These are phyloP conservation scores for Rehmannia glutinosa DNA, from an alignment of 257 asterid genomes.

Conservation along the genomic window DNA sequence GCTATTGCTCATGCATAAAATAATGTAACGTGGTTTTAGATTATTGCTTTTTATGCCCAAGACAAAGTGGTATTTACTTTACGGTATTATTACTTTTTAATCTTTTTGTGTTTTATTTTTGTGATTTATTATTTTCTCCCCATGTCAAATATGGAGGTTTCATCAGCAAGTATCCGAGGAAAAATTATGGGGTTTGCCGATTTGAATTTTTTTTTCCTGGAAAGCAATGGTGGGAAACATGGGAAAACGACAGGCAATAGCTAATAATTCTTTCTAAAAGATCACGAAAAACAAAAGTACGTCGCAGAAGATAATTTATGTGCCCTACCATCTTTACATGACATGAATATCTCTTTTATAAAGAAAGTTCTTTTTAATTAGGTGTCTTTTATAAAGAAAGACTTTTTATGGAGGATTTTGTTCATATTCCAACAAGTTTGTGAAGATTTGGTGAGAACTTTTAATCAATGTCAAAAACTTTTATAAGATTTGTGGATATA, in stretches of 20 bases:
- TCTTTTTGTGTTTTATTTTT: not conserved
- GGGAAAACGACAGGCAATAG: conserved; percentile 50
- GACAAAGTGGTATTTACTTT: no score
- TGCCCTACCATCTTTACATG: conserved; percentile 53
- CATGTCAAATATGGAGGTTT: not conserved
- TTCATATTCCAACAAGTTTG: no score
- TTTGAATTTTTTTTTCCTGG: not conserved
- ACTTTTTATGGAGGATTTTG: not conserved
- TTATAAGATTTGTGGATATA: no score
- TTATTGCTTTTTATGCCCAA: no score
- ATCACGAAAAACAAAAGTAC: conserved; percentile 25
- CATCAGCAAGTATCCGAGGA: conserved; percentile 13
- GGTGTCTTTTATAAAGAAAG: no score
- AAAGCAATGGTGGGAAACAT: conserved; percentile 31
- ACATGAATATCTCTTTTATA: conserved; percentile 32
- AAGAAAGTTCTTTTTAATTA: conserved; percentile 50
- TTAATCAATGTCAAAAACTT: no score
- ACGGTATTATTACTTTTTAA: no score
- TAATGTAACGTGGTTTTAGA: no score
- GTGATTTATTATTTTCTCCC: not conserved
- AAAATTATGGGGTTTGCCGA: no score
- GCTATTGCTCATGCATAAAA: no score
- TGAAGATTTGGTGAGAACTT: no score
- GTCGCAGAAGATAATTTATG: conserved; percentile 39
- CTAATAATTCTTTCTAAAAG: conserved; percentile 30